Evolutionary conservation across 2,329 filamentous ascomycete genomes (phyloP).

Genomic region (Ceratocystiopsis brevicomis): DNA sequence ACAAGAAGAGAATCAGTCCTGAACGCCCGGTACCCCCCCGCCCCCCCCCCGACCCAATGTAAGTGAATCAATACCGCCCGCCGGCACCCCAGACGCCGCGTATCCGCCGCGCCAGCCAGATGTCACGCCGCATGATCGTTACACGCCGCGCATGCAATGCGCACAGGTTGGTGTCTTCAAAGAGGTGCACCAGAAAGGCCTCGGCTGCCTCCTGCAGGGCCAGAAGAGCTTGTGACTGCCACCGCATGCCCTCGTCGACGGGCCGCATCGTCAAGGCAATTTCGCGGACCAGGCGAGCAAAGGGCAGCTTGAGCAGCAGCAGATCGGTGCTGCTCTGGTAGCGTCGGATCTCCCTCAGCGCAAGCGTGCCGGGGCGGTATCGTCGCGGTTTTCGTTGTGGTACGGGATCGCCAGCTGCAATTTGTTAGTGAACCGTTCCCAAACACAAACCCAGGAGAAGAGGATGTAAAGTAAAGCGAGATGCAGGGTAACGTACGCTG

Average conservation of each 20-base stretch:
- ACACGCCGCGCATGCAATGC: conserved; percentile 93
- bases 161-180: conserved; percentile 89
- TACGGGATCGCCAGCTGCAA: conserved; percentile 51
- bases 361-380: conserved; percentile 64
- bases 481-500: conserved; percentile 18
- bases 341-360: conserved; percentile 75
- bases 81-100: conserved; percentile 57
- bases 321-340: conserved; percentile 85
- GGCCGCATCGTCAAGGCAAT: conserved; percentile 49
- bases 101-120: conserved; percentile 73
- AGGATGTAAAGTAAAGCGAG: background rate
- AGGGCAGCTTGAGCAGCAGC: conserved; percentile 61
- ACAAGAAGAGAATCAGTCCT: background rate
- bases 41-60: no score
- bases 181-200: conserved; percentile 88
- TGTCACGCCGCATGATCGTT: conserved; percentile 96
- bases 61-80: conserved; percentile 30
- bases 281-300: conserved; percentile 62
- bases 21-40: no score
- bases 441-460: no score
- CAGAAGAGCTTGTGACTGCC: conserved; percentile 89
- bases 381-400: conserved; percentile 42
- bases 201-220: conserved; percentile 92
- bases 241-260: conserved; percentile 54
- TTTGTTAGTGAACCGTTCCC: conserved; percentile 7